These are phyloP conservation scores for Coelastrella sp. DNA, from an alignment of 139 green algal genomes.

Conservation along the genomic window DNA sequence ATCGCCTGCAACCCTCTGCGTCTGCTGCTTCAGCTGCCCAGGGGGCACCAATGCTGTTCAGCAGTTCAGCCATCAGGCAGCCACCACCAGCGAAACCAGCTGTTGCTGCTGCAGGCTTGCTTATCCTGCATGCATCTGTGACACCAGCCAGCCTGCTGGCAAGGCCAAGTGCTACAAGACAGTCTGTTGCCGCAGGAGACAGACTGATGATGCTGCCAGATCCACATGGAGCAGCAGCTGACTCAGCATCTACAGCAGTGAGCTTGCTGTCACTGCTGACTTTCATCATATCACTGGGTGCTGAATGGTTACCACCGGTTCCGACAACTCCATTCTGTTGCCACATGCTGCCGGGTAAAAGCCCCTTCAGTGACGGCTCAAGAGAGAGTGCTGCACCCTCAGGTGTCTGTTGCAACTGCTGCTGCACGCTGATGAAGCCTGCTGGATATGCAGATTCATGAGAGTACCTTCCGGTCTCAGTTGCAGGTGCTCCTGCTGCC, in stretches of 20 bases:
- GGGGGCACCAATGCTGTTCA: neutral
- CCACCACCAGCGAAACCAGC: neutral
- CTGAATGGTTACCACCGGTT: neutral
- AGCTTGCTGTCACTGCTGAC: conserved; percentile 25
- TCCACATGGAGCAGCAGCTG: neutral
- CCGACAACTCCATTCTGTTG: neutral
- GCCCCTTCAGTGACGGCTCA: neutral
- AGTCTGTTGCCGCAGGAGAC: conserved; percentile 81
- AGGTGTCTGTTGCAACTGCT: conserved; percentile 12
- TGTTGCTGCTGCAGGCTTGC: neutral
- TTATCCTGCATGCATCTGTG: conserved; percentile 76
- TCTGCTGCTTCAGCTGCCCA: conserved; percentile 22
- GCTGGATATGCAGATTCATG: conserved; percentile 11
- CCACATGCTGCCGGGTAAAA: neutral
- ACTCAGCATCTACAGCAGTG: neutral
- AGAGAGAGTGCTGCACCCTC: too few species aligned
- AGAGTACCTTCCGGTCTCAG: neutral
- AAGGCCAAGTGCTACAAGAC: conserved; percentile 82
- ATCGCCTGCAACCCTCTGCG: neutral
- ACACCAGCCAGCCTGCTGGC: conserved; percentile 75
- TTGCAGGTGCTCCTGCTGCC: neutral
- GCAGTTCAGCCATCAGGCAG: neutral
- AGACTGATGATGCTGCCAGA: conserved; percentile 70
- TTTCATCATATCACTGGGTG: neutral
- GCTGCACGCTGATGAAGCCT: neutral